A percentile compares a stretch with the other conserved stretches of the same genome.
These are phyloP conservation scores for Acer yangbiense DNA, from an alignment of 345 rosid species.

Conservation along the genomic window DNA sequence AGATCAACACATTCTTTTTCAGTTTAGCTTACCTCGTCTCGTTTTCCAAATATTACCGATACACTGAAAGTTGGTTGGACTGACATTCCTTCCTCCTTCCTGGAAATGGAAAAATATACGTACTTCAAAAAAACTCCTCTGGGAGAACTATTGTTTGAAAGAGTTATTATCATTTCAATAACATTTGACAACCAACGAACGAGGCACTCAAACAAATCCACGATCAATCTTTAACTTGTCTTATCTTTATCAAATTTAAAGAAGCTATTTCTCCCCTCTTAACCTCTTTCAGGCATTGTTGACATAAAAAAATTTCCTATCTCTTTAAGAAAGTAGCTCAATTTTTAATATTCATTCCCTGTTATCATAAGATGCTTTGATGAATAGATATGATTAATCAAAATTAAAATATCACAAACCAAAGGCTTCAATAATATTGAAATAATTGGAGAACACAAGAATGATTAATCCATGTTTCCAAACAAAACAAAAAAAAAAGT, in stretches of 20 bases:
- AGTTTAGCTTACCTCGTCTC: conserved; percentile 66
- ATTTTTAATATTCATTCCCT: not conserved
- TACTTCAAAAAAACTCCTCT: conserved; percentile 2
- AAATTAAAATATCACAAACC: not conserved
- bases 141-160: not conserved
- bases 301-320: not conserved
- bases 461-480: too few relatives aligned
- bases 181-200: not conserved
- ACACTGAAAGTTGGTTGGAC: conserved; percentile 74
- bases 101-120: conserved; percentile 29
- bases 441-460: not conserved
- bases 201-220: not conserved
- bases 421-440: not conserved
- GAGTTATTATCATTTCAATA: not conserved
- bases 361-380: not conserved
- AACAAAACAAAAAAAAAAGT: too few relatives aligned
- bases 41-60: conserved; percentile 86
- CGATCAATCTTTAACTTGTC: not conserved
- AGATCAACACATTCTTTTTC: not conserved
- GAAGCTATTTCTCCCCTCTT: not conserved
- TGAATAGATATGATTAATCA: not conserved
- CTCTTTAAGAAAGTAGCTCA: not conserved
- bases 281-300: not conserved
- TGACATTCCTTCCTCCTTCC: conserved; percentile 90
- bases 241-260: not conserved